Evolutionary conservation across 1,139 yeast species (phyloP).

Genomic region (Yamadazyma kanchanaburiensis): DNA sequence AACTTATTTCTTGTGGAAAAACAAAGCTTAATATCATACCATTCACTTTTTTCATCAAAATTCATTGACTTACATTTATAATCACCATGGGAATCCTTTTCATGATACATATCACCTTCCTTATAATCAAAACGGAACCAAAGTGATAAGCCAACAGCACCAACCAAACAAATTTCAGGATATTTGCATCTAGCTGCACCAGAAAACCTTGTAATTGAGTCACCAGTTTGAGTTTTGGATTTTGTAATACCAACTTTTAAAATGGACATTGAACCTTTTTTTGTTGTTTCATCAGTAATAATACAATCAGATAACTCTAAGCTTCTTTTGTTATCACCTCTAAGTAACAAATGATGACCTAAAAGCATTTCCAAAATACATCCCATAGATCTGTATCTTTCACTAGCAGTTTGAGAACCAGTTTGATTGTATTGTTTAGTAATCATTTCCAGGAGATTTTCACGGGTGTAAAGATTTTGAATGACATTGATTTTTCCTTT

Average conservation of each 20-base stretch:
- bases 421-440: neutral
- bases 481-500: neutral
- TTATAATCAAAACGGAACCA: conserved; percentile 8
- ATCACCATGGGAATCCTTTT: too few species aligned
- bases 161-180: conserved; percentile 4
- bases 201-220: neutral
- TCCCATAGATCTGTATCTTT: conserved; percentile 6
- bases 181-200: conserved; percentile 2
- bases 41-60: neutral
- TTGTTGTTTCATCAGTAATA: neutral
- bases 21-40: neutral
- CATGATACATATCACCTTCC: conserved; percentile 1
- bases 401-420: neutral
- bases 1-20: neutral
- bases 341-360: conserved; percentile 4
- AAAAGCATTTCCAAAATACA: conserved; percentile 27
- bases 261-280: conserved; percentile 2
- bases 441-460: neutral
- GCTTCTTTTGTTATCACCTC: conserved; percentile 5
- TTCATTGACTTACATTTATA: neutral
- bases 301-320: conserved; percentile 4
- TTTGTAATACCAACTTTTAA: neutral
- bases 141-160: conserved; percentile 5
- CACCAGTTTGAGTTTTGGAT: conserved; percentile 2
- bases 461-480: neutral